phyloP scores from a whole-genome alignment of 805 yeast species.

The Candida montana region DNA sequence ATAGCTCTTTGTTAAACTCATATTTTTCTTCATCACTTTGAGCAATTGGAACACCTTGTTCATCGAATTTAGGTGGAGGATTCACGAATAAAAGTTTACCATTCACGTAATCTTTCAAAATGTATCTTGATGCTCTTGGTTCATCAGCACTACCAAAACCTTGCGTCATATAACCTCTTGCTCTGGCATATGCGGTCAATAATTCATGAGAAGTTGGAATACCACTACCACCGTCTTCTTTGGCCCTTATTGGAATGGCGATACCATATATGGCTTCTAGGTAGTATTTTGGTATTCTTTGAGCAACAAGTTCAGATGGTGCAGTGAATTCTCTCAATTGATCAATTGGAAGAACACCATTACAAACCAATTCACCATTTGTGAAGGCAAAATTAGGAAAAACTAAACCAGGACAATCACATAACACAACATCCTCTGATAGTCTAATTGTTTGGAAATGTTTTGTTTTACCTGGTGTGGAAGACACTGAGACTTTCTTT shows the following conservation, averaged over 20 bases:
- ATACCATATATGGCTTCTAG: slow-evolving; percentile 93
- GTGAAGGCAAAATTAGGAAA: slow-evolving; percentile 97
- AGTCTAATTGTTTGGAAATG: slow-evolving; percentile 95
- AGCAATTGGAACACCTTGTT: slow-evolving; percentile 34
- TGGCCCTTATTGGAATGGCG: slow-evolving; percentile 67
- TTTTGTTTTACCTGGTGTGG: slow-evolving; percentile 98
- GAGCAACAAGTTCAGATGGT: slow-evolving; percentile 79
- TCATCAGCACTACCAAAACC: slow-evolving; percentile 97
- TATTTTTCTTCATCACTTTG: slow-evolving; percentile 46
- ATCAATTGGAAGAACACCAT: slow-evolving; percentile 98
- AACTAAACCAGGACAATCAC: slow-evolving; percentile 99
- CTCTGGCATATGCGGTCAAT: slow-evolving; percentile 87
- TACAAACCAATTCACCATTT: slow-evolving; percentile 93
- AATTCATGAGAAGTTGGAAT: slow-evolving; percentile 86
- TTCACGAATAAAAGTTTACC: slow-evolving; percentile 81
- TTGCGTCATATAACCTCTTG: slow-evolving; percentile 96
- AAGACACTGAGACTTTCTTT: slow-evolving; percentile 94
- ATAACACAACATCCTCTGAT: slow-evolving; percentile 74
- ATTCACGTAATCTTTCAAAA: slow-evolving; percentile 89
- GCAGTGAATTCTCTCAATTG: slow-evolving; percentile 90
- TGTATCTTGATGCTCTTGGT: slow-evolving; percentile 86
- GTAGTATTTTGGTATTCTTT: slow-evolving; percentile 82
- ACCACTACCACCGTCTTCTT: slow-evolving; percentile 86
- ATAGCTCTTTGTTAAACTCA: slow-evolving; percentile 72
- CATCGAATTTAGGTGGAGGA: slow-evolving; percentile 77